Evolutionary conservation across 148 eudicot genomes (phyloP).

Genomic region (Cornus florida): DNA sequence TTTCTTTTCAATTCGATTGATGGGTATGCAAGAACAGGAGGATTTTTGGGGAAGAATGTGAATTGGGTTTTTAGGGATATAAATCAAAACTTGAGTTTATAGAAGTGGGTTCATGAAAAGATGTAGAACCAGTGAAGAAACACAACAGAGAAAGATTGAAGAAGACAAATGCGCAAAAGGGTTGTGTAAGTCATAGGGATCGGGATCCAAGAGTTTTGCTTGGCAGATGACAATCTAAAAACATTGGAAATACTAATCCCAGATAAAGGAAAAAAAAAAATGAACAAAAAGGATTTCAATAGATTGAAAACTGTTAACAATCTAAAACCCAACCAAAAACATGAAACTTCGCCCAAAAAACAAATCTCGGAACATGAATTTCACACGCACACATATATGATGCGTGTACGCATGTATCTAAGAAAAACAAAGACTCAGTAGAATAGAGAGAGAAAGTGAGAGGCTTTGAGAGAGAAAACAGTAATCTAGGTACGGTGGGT

Average conservation of each 20-base stretch:
- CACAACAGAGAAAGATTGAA: too few relatives aligned
- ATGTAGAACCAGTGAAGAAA: too few relatives aligned
- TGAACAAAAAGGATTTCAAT: neutral
- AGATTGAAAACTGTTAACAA: neutral
- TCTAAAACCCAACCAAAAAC: neutral
- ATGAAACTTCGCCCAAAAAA: neutral
- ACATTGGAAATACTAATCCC: neutral
- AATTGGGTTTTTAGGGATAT: too few relatives aligned
- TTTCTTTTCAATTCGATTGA: too few relatives aligned
- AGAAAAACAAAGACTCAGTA: neutral
- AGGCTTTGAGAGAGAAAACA: neutral
- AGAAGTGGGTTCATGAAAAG: too few relatives aligned
- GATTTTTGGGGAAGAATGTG: too few relatives aligned
- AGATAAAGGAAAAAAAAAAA: neutral
- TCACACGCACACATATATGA: neutral
- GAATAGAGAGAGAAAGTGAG: neutral
- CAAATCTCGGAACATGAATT: neutral
- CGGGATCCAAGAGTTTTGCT: neutral
- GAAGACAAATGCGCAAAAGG: too few relatives aligned
- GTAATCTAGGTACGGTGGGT: neutral
- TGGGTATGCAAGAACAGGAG: too few relatives aligned
- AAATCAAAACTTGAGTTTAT: too few relatives aligned
- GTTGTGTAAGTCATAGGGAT: conserved; percentile 6
- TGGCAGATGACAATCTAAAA: neutral
- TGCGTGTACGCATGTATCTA: too few relatives aligned